Percentiles rank a stretch among this genome's conserved stretches.
phyloP scores from a whole-genome alignment of 2,329 filamentous ascomycete genomes.

The Pyricularia sp. region DNA sequence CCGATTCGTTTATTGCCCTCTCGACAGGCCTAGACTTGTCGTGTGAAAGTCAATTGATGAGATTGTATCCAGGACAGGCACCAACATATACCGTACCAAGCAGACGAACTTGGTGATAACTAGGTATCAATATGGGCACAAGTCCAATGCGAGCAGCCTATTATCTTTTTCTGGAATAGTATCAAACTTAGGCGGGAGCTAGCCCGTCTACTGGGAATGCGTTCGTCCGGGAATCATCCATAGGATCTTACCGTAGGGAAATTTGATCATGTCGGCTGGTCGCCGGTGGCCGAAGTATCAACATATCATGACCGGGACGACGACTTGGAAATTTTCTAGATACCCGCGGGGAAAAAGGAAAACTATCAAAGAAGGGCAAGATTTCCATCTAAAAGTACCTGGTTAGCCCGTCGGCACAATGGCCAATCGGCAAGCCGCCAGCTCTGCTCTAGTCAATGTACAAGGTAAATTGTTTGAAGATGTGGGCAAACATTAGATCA shows the following conservation, averaged over 20 bases:
- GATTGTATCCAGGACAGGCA: neutral
- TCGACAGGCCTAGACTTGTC: neutral
- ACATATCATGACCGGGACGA: neutral
- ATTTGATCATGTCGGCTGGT: neutral
- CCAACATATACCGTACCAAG: neutral
- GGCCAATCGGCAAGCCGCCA: neutral
- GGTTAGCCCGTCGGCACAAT: neutral
- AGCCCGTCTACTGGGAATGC: neutral
- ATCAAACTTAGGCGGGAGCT: neutral
- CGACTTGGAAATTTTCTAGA: neutral
- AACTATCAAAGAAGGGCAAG: neutral
- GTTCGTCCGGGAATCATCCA: neutral
- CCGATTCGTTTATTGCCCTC: neutral
- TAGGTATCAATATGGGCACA: neutral
- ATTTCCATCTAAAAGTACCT: neutral
- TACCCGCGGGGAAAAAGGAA: neutral
- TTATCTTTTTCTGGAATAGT: neutral
- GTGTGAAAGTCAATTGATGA: neutral
- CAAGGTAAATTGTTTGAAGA: neutral
- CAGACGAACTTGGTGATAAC: neutral
- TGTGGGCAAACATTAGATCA: neutral
- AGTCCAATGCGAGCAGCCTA: neutral
- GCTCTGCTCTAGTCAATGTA: neutral
- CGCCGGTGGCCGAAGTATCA: neutral
- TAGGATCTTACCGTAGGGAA: neutral